Base-by-base conservation (phyloP, 2,329 filamentous ascomycete species). In the Trichoderma simmonsii region DNA sequence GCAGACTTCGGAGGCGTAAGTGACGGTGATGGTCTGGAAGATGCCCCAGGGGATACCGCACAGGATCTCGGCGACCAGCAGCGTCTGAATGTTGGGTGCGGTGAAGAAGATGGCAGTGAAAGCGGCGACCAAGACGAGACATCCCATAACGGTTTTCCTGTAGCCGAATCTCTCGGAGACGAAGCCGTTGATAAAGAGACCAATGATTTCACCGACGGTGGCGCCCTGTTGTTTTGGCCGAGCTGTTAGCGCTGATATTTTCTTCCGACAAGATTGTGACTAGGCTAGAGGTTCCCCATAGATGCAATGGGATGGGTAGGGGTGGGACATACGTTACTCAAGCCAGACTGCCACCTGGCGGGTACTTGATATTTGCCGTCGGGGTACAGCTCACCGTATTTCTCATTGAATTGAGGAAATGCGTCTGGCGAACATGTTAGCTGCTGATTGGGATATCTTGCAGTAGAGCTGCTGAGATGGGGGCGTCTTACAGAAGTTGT, bases 1-100 rank as follows among this genome's bases (percentile, higher is more conserved):
- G 77, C 91, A 93, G 72, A 93, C 91, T 77, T 93, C 91, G 70
- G 89, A 89, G 34, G 90, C 91, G 76, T 93, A 93, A 1, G 90
- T 90, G 73, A 89, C 86, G 74, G 86, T 88, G 48, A 89, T 81
- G 34, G 85, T 84, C 78, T 89, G 86, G 79, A 90, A 88, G 71
- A 88, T 85, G n/a, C 86, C 86, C 85, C 87, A 89, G 0, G 88
- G 88, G 57, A 90, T 87, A 65, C 90, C 90, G 75, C 87, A 90
- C 3, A 91, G 82, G 48, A 91, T 87, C 78, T 91, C 88, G 32
- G 88, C 89, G 3, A 86, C 86, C 43, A 91, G 84, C 24, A 91
- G 83, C 4, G 87, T 84, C 73, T 86, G 81, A 28, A 91, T 85
- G 73, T 86, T 89, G 74, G 87, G 84, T 1, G 89, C 89, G 18